Percentiles rank a stretch among this genome's conserved stretches.
Conservation (phyloP, 2,329 filamentous ascomycete genomes). For the Diaporthe sp. region DNA sequence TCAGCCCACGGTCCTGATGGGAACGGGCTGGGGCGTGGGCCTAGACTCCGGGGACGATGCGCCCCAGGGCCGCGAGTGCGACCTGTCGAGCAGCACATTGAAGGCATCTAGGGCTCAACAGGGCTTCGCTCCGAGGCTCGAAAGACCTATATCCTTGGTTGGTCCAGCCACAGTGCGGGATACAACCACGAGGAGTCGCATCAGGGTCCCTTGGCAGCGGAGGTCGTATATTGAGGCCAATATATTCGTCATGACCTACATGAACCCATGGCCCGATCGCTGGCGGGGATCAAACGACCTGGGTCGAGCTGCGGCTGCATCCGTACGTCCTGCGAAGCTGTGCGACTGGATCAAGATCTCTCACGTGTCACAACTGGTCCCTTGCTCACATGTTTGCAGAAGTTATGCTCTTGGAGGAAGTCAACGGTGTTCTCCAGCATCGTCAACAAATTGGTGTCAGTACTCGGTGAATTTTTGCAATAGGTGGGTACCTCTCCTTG, state of each 20-base stretch:
- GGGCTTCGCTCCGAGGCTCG: neutral
- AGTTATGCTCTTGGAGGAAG: neutral
- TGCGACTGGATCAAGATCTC: neutral
- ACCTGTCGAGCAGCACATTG: neutral
- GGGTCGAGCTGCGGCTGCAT: neutral
- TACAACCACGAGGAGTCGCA: conserved; percentile 6
- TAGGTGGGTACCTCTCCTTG: neutral
- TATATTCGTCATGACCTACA: conserved; percentile 6
- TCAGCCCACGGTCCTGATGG: neutral
- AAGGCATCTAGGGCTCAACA: neutral
- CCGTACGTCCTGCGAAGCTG: neutral
- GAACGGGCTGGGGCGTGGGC: neutral
- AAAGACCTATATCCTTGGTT: neutral
- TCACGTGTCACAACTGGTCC: neutral
- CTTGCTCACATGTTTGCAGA: neutral
- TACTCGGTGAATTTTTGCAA: neutral
- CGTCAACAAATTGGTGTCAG: no score
- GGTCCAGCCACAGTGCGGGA: neutral
- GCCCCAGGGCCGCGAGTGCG: neutral
- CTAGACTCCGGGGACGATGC: neutral
- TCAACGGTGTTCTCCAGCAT: neutral
- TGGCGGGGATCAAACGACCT: conserved; percentile 6
- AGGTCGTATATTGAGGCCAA: neutral
- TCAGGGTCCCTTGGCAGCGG: conserved; percentile 14
- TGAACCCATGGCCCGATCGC: conserved; percentile 25